These are phyloP conservation scores for Simplicillium aogashimaense DNA, from an alignment of 2,329 filamentous ascomycete species.

Conservation along the genomic window DNA sequence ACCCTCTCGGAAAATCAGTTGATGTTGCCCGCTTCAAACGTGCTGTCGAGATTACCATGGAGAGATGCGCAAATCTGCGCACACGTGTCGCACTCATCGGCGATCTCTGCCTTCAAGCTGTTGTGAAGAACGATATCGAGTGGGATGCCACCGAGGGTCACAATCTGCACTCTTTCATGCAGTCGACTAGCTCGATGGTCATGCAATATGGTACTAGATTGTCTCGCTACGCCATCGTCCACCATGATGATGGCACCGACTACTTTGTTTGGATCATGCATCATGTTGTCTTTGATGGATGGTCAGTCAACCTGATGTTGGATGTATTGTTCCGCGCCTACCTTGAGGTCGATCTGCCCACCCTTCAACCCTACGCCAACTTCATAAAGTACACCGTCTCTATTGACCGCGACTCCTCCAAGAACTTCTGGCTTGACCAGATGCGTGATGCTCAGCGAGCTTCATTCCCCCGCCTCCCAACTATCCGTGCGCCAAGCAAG, in stretches of 20 bases:
- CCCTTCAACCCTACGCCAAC: conserved; percentile 22
- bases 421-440: conserved; percentile 29
- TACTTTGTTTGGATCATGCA: conserved; percentile 7
- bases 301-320: conserved; percentile 7
- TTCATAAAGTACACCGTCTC: conserved; percentile 31
- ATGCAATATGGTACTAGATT: conserved; percentile 9
- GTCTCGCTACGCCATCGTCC: conserved; percentile 20
- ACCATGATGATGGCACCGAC: neutral
- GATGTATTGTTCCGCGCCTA: conserved; percentile 3
- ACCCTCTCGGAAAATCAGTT: neutral
- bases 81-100: conserved; percentile 27
- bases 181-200: too few species aligned
- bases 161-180: neutral
- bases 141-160: conserved; percentile 12
- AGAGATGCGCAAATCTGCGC: conserved; percentile 5
- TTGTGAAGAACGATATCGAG: conserved; percentile 25
- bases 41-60: conserved; percentile 4
- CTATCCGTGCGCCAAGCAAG: conserved; percentile 18
- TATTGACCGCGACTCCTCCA: conserved; percentile 16
- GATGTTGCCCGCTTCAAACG: conserved; percentile 4
- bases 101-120: conserved; percentile 23
- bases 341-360: conserved; percentile 10
- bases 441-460: conserved; percentile 23
- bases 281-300: conserved; percentile 7
- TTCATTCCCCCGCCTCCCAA: conserved; percentile 24